Evolutionary conservation across 371 early-diverging fungal genomes (phyloP).

Genomic region (Choanephora cucurbitarum): DNA sequence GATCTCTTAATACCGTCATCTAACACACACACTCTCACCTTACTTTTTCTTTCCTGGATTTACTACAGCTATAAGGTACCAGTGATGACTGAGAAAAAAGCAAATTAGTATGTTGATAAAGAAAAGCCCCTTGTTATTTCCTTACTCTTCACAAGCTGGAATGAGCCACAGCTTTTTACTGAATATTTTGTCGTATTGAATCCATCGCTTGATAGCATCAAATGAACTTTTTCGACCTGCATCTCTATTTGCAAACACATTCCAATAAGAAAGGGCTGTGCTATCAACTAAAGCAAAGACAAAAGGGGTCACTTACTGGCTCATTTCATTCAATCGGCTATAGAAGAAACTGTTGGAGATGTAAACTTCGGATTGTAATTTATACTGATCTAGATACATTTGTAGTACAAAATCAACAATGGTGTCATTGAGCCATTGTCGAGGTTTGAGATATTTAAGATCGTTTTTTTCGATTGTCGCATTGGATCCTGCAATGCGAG

Average conservation of each 20-base stretch:
- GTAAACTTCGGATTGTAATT: not conserved
- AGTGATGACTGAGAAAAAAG: not conserved
- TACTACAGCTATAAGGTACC: not conserved
- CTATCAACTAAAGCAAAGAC: too few relatives aligned
- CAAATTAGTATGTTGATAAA: too few relatives aligned
- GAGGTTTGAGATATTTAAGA: not conserved
- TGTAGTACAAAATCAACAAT: not conserved
- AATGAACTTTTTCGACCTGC: not conserved
- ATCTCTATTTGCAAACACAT: not conserved
- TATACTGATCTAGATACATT: not conserved
- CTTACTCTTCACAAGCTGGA: not conserved
- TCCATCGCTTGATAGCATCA: not conserved
- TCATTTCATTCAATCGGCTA: not conserved
- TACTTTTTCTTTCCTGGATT: not conserved
- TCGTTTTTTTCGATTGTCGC: not conserved
- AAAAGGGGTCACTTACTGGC: too few relatives aligned
- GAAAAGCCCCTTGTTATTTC: too few relatives aligned
- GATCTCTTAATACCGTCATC: too few relatives aligned
- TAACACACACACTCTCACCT: not conserved
- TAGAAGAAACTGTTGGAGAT: not conserved
- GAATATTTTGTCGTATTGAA: not conserved
- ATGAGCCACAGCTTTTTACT: not conserved
- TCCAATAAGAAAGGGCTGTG: too few relatives aligned
- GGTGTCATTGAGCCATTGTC: not conserved
- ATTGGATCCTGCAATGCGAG: not conserved